Evolutionary conservation across 1,139 yeast species (phyloP).

Genomic region (Williopsis jadinii): DNA sequence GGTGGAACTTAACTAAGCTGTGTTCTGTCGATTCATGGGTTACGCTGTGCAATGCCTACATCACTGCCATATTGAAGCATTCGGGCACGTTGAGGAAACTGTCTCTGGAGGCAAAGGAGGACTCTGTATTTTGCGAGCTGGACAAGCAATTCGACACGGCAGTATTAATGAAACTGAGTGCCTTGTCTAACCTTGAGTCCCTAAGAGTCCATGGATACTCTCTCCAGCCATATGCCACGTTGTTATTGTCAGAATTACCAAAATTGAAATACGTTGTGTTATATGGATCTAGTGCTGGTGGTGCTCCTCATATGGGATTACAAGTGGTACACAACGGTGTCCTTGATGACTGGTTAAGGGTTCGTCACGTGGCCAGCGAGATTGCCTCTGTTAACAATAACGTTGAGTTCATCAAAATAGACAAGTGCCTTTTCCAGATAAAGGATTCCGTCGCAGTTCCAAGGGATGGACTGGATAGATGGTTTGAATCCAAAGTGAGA

Average conservation of each 20-base stretch:
- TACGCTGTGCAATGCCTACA: constrained; percentile 27
- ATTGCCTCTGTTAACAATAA: constrained; percentile 26
- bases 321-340: constrained; percentile 49
- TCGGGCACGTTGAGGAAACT: constrained; percentile 28
- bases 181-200: constrained; percentile 25
- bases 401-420: constrained; percentile 39
- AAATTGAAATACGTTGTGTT: constrained; percentile 35
- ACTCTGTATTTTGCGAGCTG: constrained; percentile 26
- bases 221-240: constrained; percentile 25
- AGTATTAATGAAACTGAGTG: constrained; percentile 18
- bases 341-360: constrained; percentile 51
- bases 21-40: constrained; percentile 22
- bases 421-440: constrained; percentile 30
- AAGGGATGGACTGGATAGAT: constrained; percentile 18
- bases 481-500: constrained; percentile 19
- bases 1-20: constrained; percentile 34
- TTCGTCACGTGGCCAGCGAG: constrained; percentile 44
- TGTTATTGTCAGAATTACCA: constrained; percentile 25
- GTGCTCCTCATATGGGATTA: constrained; percentile 48
- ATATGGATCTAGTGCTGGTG: constrained; percentile 46
- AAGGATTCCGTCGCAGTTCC: constrained; percentile 14
- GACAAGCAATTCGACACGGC: constrained; percentile 26
- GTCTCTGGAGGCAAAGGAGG: constrained; percentile 37
- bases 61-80: constrained; percentile 26
- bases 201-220: constrained; percentile 37